phyloP scores from a whole-genome alignment of 2,329 filamentous ascomycete genomes.

The Arthrobotrys sinensis region DNA sequence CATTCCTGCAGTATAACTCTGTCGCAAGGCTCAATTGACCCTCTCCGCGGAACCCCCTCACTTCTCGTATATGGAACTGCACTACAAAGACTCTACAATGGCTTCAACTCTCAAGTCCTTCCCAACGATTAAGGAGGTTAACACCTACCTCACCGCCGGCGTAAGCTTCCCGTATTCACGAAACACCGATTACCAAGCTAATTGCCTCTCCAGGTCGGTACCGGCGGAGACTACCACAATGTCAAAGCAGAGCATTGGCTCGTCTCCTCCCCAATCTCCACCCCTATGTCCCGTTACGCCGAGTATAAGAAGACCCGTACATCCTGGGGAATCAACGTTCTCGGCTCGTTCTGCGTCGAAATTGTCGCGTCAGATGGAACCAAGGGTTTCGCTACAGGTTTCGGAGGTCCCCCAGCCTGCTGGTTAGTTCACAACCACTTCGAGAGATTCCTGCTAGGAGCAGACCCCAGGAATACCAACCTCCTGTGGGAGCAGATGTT shows the following conservation, averaged over 20 bases:
- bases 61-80: neutral
- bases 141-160: conserved; percentile 80
- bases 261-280: conserved; percentile 91
- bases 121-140: conserved; percentile 81
- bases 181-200: neutral
- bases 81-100: conserved; percentile 16
- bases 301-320: conserved; percentile 89
- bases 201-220: conserved; percentile 64
- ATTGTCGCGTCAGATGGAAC: conserved; percentile 90
- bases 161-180: conserved; percentile 65
- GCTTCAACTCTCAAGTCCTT: conserved; percentile 71
- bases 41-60: neutral
- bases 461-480: conserved; percentile 91
- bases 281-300: conserved; percentile 90
- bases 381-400: conserved; percentile 94
- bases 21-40: conserved; percentile 8
- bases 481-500: conserved; percentile 97
- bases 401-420: conserved; percentile 92
- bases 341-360: conserved; percentile 92
- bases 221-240: conserved; percentile 91
- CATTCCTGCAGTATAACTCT: neutral
- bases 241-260: conserved; percentile 83
- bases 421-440: conserved; percentile 96
- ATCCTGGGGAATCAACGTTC: conserved; percentile 94
- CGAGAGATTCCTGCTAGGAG: conserved; percentile 88